Conservation (phyloP, 2,329 filamentous ascomycete genomes). For the Daldinia eschscholtzii region DNA sequence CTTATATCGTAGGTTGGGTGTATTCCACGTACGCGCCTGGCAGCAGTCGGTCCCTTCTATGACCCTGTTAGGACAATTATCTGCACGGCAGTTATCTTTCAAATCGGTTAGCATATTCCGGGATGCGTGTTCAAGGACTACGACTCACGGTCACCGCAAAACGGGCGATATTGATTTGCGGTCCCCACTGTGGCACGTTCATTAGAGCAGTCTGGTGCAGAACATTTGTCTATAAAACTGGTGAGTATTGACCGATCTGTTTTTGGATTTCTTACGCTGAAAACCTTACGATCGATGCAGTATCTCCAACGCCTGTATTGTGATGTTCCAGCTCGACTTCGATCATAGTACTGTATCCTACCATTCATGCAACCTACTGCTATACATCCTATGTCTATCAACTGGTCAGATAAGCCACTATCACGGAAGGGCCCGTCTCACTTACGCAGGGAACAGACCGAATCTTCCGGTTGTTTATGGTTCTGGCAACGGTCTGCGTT, state of each 20-base stretch:
- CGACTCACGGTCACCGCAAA: conserved; percentile 27
- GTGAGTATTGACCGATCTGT: not conserved
- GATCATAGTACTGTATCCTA: conserved; percentile 16
- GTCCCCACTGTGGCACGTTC: not conserved
- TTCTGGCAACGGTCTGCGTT: conserved; percentile 15
- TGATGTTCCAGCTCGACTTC: not conserved
- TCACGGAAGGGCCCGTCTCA: not conserved
- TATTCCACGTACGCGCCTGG: conserved; percentile 13
- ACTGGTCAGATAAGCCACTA: conserved; percentile 5
- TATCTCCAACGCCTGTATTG: conserved; percentile 27
- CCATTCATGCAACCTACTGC: conserved; percentile 11
- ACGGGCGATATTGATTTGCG: conserved; percentile 2
- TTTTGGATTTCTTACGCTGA: not conserved
- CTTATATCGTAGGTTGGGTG: not conserved
- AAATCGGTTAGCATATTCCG: not conserved
- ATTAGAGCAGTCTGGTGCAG: not conserved
- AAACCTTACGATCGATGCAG: conserved; percentile 23
- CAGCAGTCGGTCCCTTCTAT: conserved; percentile 2
- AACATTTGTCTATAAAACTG: conserved; percentile 21
- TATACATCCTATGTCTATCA: conserved; percentile 25
- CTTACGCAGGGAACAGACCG: conserved; percentile 29
- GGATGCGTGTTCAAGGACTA: not conserved
- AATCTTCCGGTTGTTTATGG: conserved; percentile 19
- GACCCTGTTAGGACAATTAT: not conserved
- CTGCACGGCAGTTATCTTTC: conserved; percentile 18